These are phyloP conservation scores for Lecanicillium sp. DNA, from an alignment of 2,329 filamentous ascomycete species.

Conservation along the genomic window DNA sequence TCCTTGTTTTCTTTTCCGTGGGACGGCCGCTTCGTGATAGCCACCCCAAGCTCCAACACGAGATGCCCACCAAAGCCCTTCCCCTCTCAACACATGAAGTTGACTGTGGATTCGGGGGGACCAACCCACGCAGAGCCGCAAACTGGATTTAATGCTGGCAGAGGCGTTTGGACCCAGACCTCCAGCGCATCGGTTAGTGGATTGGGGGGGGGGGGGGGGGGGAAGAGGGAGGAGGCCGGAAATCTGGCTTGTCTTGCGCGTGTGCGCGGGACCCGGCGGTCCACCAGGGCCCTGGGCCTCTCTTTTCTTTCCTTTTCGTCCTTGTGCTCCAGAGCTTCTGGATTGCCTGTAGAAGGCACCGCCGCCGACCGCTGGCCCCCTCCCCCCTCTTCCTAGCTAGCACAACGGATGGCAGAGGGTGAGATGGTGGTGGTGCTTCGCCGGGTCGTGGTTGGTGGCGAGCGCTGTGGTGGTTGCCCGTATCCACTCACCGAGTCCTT, in stretches of 20 bases:
- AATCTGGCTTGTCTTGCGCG: conserved; percentile 5
- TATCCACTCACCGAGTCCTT: not conserved
- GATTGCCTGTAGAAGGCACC: conserved; percentile 10
- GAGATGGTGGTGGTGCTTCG: conserved; percentile 6
- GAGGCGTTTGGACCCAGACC: conserved; percentile 7
- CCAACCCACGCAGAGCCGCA: conserved; percentile 12
- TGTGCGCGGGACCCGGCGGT: conserved; percentile 1
- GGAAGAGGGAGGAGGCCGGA: not conserved
- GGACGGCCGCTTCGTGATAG: too few species aligned
- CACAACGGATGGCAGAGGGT: conserved; percentile 5
- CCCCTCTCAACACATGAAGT: conserved; percentile 10
- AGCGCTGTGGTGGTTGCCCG: not conserved
- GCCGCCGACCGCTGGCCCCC: too few species aligned
- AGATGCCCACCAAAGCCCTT: not conserved
- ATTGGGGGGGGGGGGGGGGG: not conserved
- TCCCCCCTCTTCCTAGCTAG: too few species aligned
- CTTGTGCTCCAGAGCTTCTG: not conserved
- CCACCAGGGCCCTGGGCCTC: not conserved
- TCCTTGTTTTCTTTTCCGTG: not conserved
- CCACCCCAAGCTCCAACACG: not conserved
- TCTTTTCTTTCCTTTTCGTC: not conserved
- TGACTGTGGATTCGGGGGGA: conserved; percentile 14
- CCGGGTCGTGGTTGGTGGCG: not conserved
- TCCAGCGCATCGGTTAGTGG: not conserved
- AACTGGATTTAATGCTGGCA: conserved; percentile 8